These are phyloP conservation scores for Suillus alpinus DNA, from an alignment of 768 basidiomycete genomes.

Conservation along the genomic window DNA sequence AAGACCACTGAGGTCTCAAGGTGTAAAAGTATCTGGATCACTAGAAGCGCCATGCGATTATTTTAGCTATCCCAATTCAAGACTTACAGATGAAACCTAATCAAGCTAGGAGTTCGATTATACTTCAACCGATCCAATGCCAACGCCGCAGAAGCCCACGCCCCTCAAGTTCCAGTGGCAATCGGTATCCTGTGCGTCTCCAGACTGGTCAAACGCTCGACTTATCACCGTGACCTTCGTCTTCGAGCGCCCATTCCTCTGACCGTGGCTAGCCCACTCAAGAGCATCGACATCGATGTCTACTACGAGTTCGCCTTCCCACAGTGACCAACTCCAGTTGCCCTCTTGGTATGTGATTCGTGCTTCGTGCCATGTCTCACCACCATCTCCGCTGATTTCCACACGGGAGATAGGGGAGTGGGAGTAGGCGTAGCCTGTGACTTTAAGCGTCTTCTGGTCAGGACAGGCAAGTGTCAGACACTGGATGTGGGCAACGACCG, in stretches of 20 bases:
- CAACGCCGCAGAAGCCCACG: slow-evolving; percentile 42
- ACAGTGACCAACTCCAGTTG: slow-evolving; percentile 73
- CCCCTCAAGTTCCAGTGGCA: slow-evolving; percentile 67
- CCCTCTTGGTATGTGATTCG: slow-evolving; percentile 59
- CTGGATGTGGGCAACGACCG: slow-evolving; percentile 42
- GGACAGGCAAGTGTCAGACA: slow-evolving; percentile 10
- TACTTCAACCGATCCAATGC: slow-evolving; percentile 16
- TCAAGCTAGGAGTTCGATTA: background rate
- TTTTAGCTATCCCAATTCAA: background rate
- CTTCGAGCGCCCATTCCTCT: slow-evolving; percentile 14
- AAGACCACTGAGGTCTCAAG: no score
- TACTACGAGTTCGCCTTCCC: slow-evolving; percentile 51
- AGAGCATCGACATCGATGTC: slow-evolving; percentile 19
- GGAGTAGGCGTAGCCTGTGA: slow-evolving; percentile 59
- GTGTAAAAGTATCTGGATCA: background rate
- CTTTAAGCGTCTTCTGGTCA: slow-evolving; percentile 23
- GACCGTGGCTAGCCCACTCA: slow-evolving; percentile 2
- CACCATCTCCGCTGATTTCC: slow-evolving; percentile 52
- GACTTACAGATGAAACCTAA: background rate
- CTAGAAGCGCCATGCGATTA: background rate
- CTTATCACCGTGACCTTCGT: slow-evolving; percentile 32
- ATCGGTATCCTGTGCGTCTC: slow-evolving; percentile 46
- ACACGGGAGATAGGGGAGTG: slow-evolving; percentile 45
- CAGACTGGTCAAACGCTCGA: slow-evolving; percentile 51
- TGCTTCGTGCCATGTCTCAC: slow-evolving; percentile 48